Conservation (phyloP, 2,329 filamentous ascomycete species). For the Colletotrichum phormii region DNA sequence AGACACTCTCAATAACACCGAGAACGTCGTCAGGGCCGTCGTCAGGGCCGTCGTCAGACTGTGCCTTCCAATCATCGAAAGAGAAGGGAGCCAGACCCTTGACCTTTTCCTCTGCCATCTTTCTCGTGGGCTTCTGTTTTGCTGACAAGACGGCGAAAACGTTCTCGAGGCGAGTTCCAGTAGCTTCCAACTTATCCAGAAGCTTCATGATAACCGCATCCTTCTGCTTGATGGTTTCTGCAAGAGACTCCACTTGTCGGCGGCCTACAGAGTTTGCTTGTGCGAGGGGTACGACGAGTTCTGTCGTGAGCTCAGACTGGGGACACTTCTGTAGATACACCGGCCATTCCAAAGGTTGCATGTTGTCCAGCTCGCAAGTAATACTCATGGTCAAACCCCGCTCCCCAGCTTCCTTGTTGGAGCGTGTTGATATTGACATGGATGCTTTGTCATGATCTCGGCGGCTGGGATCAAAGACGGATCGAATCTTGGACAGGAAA, state of each 20-base stretch:
- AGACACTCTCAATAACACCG: constrained; percentile 55
- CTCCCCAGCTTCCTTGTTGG: constrained; percentile 48
- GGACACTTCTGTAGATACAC: constrained; percentile 65
- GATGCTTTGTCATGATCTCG: constrained; percentile 56
- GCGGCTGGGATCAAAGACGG: constrained; percentile 61
- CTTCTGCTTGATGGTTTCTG: constrained; percentile 59
- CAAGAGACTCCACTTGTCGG: constrained; percentile 56
- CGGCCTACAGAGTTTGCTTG: constrained; percentile 56
- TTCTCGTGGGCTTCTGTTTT: constrained; percentile 58
- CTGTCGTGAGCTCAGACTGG: constrained; percentile 55
- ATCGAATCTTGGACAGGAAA: constrained; percentile 72
- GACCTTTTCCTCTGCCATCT: constrained; percentile 59
- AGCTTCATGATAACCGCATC: constrained; percentile 63
- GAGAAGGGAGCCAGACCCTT: constrained; percentile 64
- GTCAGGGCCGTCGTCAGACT: constrained; percentile 41
- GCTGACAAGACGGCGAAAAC: constrained; percentile 62
- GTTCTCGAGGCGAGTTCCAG: constrained; percentile 63
- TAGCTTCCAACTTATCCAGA: constrained; percentile 65
- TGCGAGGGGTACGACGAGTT: constrained; percentile 64
- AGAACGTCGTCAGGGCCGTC: constrained; percentile 47
- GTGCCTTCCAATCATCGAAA: constrained; percentile 51
- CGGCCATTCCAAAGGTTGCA: constrained; percentile 74
- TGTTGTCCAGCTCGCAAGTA: constrained; percentile 71
- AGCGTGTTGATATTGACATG: constrained; percentile 54
- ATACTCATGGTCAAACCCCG: constrained; percentile 64